A percentile compares a stretch with the other conserved stretches of the same genome.
phyloP scores from a whole-genome alignment of 2,329 filamentous ascomycete genomes.

The Rhynchosporium graminicola region DNA sequence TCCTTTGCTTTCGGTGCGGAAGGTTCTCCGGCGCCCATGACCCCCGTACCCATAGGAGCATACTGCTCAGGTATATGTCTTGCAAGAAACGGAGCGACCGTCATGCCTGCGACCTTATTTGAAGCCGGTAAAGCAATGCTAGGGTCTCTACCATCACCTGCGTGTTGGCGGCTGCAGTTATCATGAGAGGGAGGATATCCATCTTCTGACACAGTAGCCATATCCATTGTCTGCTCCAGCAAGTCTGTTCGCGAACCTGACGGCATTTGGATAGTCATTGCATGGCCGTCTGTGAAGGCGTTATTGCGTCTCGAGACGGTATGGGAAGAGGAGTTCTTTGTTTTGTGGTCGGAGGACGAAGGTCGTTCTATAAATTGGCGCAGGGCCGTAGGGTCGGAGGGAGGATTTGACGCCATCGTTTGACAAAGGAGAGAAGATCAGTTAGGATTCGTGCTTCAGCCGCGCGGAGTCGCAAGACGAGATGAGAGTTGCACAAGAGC shows the following conservation, averaged over 20 bases:
- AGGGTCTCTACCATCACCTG: conserved; percentile 24
- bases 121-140: conserved; percentile 36
- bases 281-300: conserved; percentile 13
- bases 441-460: conserved; percentile 10
- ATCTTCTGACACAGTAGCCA: conserved; percentile 15
- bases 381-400: conserved; percentile 29
- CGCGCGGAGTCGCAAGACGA: neutral
- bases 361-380: conserved; percentile 36
- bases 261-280: conserved; percentile 25
- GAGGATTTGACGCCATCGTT: conserved; percentile 33
- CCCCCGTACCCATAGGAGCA: conserved; percentile 63
- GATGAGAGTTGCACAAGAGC: conserved; percentile 3
- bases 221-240: conserved; percentile 11
- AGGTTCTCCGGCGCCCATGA: conserved; percentile 41
- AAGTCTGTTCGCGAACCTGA: conserved; percentile 19
- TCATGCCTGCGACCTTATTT: conserved; percentile 37
- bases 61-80: conserved; percentile 90
- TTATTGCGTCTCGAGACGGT: conserved; percentile 18
- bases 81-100: conserved; percentile 70
- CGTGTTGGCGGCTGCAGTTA: conserved; percentile 33
- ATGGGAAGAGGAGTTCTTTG: conserved; percentile 8
- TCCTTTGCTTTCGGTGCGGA: conserved; percentile 48
- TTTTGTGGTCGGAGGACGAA: conserved; percentile 17
- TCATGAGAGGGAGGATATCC: conserved; percentile 34
- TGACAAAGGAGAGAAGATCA: conserved; percentile 11